phyloP scores from a whole-genome alignment of 129 eudicot species.

The sunflower (Helianthus annuus) region DNA sequence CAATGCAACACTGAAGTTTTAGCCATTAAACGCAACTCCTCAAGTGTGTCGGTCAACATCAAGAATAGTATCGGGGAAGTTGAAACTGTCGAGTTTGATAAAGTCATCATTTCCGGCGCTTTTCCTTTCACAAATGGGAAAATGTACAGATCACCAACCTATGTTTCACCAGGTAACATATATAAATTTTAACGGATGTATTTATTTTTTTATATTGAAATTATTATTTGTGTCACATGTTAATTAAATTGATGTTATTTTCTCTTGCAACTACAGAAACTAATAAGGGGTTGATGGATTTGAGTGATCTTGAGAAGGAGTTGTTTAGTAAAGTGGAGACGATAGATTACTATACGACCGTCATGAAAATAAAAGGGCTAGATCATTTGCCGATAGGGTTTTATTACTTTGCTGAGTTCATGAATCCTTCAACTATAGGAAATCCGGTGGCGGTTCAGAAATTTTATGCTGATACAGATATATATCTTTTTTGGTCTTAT shows the following conservation, averaged over 20 bases:
- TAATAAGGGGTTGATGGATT: constrained; percentile 46
- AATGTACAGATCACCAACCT: constrained; percentile 60
- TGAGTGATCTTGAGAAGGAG: constrained; percentile 68
- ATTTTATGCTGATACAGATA: constrained; percentile 67
- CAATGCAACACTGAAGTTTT: constrained; percentile 70
- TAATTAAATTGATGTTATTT: constrained; percentile 3
- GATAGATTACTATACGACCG: constrained; percentile 85
- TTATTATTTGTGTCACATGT: neutral
- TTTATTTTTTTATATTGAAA: neutral
- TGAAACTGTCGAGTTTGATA: constrained; percentile 54
- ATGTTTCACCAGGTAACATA: constrained; percentile 40
- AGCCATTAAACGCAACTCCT: constrained; percentile 46
- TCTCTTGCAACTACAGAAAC: constrained; percentile 41
- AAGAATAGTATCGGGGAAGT: constrained; percentile 43
- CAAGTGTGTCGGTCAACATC: constrained; percentile 43
- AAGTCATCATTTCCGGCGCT: constrained; percentile 71
- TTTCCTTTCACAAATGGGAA: constrained; percentile 67
- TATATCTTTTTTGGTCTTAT: constrained; percentile 83
- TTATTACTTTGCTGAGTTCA: constrained; percentile 75
- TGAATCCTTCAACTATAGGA: constrained; percentile 82
- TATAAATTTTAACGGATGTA: neutral
- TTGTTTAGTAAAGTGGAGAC: constrained; percentile 68
- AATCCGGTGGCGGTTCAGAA: constrained; percentile 88
- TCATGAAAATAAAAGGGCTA: constrained; percentile 70
- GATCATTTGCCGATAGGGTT: constrained; percentile 83